phyloP scores from a whole-genome alignment of 2,329 filamentous ascomycete species.

The Akanthomyces muscarius region DNA sequence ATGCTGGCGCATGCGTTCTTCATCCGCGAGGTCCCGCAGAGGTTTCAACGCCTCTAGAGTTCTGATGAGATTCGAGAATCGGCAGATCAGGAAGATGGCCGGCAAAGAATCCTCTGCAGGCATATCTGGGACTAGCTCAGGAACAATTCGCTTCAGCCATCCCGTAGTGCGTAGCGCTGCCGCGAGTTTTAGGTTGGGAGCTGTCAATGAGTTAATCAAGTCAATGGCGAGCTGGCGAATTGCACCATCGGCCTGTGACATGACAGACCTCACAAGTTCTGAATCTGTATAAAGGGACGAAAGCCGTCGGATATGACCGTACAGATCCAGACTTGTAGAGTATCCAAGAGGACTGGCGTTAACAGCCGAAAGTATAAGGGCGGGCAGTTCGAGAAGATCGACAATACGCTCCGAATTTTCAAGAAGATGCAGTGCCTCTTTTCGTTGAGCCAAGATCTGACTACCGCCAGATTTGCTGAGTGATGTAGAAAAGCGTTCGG shows the following conservation, averaged over 20 bases:
- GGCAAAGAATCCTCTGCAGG: constrained; percentile 65
- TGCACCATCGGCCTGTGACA: constrained; percentile 73
- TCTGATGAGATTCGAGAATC: constrained; percentile 71
- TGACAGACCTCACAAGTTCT: constrained; percentile 67
- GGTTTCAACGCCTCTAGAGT: constrained; percentile 83
- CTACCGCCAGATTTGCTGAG: constrained; percentile 73
- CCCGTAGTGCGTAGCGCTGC: constrained; percentile 86
- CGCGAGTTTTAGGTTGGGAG: constrained; percentile 78
- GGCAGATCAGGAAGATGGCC: constrained; percentile 81
- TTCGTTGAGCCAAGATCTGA: constrained; percentile 67
- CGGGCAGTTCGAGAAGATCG: constrained; percentile 86
- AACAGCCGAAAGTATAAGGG: constrained; percentile 76
- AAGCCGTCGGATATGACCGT: constrained; percentile 87
- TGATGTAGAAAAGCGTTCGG: constrained; percentile 74
- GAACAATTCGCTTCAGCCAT: constrained; percentile 82
- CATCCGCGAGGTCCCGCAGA: constrained; percentile 81
- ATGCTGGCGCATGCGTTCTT: constrained; percentile 59
- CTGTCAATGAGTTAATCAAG: constrained; percentile 72
- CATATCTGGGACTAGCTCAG: constrained; percentile 55
- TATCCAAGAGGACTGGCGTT: constrained; percentile 67
- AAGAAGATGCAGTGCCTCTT: constrained; percentile 74
- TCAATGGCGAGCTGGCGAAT: constrained; percentile 87
- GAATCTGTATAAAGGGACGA: constrained; percentile 79
- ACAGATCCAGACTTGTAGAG: constrained; percentile 82
- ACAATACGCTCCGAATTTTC: constrained; percentile 85